phyloP scores from a whole-genome alignment of 2,329 filamentous ascomycete genomes.

The Xylariales sp. region DNA sequence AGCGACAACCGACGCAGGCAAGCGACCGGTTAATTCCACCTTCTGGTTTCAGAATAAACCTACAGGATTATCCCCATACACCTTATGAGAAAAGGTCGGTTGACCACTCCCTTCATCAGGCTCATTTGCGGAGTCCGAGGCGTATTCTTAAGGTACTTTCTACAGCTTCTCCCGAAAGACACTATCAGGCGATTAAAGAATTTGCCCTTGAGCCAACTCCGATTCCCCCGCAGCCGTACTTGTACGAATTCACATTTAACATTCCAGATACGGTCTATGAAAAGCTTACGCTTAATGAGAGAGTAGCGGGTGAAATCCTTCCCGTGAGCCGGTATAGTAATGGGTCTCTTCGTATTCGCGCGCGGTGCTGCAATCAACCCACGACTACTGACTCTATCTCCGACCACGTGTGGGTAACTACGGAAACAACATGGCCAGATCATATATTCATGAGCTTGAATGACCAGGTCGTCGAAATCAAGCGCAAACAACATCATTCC shows the following conservation, averaged over 20 bases:
- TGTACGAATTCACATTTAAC: slow-evolving; percentile 61
- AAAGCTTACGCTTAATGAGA: slow-evolving; percentile 52
- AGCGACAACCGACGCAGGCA: slow-evolving; percentile 7
- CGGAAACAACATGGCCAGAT: slow-evolving; percentile 77
- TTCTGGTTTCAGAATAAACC: slow-evolving; percentile 38
- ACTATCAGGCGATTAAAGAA: slow-evolving; percentile 69
- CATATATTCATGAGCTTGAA: slow-evolving; percentile 78
- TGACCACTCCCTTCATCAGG: slow-evolving; percentile 59
- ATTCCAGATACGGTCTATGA: slow-evolving; percentile 54
- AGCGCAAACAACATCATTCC: slow-evolving; percentile 77
- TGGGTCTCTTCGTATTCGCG: slow-evolving; percentile 71
- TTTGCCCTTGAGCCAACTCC: slow-evolving; percentile 62
- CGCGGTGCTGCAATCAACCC: slow-evolving; percentile 69
- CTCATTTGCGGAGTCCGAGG: slow-evolving; percentile 60
- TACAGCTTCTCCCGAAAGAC: slow-evolving; percentile 46
- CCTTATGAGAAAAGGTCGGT: slow-evolving; percentile 57
- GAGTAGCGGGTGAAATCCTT: slow-evolving; percentile 47
- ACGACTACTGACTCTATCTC: slow-evolving; percentile 46
- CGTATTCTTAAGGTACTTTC: slow-evolving; percentile 51
- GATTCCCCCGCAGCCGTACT: slow-evolving; percentile 51
- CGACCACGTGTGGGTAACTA: slow-evolving; percentile 69
- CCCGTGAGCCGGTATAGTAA: slow-evolving; percentile 57
- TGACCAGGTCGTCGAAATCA: slow-evolving; percentile 63
- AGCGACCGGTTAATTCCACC: slow-evolving; percentile 43
- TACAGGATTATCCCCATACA: slow-evolving; percentile 55